phyloP scores from a whole-genome alignment of 108 stramenopile species.

The Cyclotella kingstonii region DNA sequence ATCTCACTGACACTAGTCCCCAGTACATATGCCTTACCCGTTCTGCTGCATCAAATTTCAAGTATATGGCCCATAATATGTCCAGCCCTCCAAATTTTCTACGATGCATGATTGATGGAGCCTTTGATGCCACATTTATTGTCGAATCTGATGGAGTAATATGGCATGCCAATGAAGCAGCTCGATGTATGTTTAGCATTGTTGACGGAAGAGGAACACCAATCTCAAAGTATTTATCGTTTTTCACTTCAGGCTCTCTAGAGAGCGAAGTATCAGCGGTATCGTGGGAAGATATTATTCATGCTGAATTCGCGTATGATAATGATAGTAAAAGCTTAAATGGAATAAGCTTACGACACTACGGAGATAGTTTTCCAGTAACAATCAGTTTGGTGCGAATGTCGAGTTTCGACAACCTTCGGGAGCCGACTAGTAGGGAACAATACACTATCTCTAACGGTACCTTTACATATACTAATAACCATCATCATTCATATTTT shows the following conservation, averaged over 20 bases:
- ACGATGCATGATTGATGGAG: conserved; percentile 19
- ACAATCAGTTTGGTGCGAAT: conserved; percentile 24
- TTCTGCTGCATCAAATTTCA: too few species aligned
- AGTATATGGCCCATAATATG: too few species aligned
- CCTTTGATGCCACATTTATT: conserved; percentile 17
- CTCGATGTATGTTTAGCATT: conserved; percentile 13
- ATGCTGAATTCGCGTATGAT: conserved; percentile 3
- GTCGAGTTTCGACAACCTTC: neutral
- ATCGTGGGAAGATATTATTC: conserved; percentile 19
- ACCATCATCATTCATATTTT: conserved; percentile 2
- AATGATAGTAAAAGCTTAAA: neutral
- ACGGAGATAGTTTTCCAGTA: neutral
- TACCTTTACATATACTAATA: neutral
- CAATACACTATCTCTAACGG: too few species aligned
- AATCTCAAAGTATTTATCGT: conserved; percentile 13
- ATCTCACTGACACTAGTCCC: too few species aligned
- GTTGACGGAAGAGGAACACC: neutral
- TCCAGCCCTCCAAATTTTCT: conserved; percentile 23
- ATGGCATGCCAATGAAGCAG: conserved; percentile 25
- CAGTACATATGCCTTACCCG: too few species aligned
- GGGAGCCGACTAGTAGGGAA: too few species aligned
- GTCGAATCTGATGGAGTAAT: conserved; percentile 24
- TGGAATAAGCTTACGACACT: neutral
- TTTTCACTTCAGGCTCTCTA: neutral
- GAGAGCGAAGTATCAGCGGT: neutral